Evolutionary conservation across 345 rosid species (phyloP), one percentile per base, ranked within the genome.

Genomic region (Durio zibethinus): DNA sequence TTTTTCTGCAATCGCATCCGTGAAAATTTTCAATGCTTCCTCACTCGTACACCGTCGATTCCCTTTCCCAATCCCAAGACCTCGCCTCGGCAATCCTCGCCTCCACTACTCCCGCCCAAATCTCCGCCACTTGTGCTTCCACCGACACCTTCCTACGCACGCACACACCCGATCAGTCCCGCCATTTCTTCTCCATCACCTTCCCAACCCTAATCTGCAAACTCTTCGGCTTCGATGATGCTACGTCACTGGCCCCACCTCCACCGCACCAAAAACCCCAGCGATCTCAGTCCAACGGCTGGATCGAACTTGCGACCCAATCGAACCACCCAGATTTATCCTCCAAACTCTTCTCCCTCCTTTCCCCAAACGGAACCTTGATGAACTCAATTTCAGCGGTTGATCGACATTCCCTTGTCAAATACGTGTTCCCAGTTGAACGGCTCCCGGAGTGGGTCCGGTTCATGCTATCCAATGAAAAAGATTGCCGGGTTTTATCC

Each of bases 101-200:
- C 50, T 86, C 97, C 75, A 83, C 91, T 57, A 78, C 92, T 20
- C 87, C 92, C 20, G 47, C 91, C 6, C 85, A 87, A 79, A 90
- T 94, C 81, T 56, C 88, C 81, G 82, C 92, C 73, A 87, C 89
- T 73, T 90, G 92, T 81, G 79, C 86, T 81, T 83, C 91, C 83
- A 78, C 89, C 70, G 90, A 87, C 66, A 80, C 91, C 75, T 92
- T 90, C 84, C 82, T 91, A 4, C 93, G 76, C 78, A 87, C 92
- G 4, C 90, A 85, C 75, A 75, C 92, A 11, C 90, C 97, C 43
- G 97, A 94, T 77, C 97, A 94, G 20, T 90, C 85, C 74, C 98
- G 98, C 70, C 94, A 91, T 82, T 94, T 94, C 93, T 94, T 90
- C 89, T 94, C 95, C 79, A 53, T 90, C 76, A 77, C 98, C 71